phyloP scores from a whole-genome alignment of 371 early-diverging fungal species.

The Rhizopus sp. region DNA sequence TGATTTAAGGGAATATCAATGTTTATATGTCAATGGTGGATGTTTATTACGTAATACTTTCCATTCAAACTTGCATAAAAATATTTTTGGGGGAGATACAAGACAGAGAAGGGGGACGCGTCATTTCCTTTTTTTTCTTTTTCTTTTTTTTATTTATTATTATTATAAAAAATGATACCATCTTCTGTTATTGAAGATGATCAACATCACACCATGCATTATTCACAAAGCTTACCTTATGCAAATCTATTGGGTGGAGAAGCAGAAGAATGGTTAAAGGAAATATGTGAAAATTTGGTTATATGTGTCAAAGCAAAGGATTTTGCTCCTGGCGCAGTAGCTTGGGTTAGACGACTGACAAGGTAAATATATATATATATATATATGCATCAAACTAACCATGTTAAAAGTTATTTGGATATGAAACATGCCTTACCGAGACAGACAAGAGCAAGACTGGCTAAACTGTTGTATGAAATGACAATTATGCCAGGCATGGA shows the following conservation, averaged over 20 bases:
- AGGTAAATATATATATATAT: no score
- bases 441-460: constrained; percentile 61
- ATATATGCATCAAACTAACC: not conserved
- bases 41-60: not conserved
- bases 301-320: constrained; percentile 59
- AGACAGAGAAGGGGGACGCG: not conserved
- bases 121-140: constrained; percentile 12
- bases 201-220: constrained; percentile 42
- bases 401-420: constrained; percentile 55
- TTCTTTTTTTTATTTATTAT: constrained; percentile 18
- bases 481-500: constrained; percentile 66
- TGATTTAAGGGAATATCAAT: not conserved
- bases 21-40: not conserved
- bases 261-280: constrained; percentile 55
- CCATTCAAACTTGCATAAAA: not conserved
- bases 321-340: constrained; percentile 56
- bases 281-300: constrained; percentile 55
- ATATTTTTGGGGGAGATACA: not conserved
- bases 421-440: constrained; percentile 65
- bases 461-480: constrained; percentile 59
- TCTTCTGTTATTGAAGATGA: constrained; percentile 45
- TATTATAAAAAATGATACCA: constrained; percentile 25
- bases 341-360: constrained; percentile 61
- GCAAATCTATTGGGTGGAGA: constrained; percentile 52
- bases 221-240: constrained; percentile 58